These are phyloP conservation scores for Ziziphus jujuba DNA, from an alignment of 306 rosid species.

Conservation along the genomic window DNA sequence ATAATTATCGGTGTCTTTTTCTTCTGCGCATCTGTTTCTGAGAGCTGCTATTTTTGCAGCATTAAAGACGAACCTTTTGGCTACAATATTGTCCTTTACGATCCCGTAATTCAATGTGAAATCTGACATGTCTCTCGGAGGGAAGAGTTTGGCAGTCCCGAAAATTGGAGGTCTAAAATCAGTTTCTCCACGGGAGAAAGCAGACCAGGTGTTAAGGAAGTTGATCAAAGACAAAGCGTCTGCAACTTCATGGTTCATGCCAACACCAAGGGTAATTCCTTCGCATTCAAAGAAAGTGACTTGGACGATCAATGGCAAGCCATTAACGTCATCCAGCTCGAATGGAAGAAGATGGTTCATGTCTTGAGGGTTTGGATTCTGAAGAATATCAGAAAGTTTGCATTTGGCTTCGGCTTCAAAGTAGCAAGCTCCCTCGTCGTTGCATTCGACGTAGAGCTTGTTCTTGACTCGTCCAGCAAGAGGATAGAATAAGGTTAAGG, in stretches of 20 bases:
- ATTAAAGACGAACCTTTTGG: constrained; percentile 29
- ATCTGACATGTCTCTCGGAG: constrained; percentile 24
- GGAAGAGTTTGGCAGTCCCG: constrained; percentile 31
- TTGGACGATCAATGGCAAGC: constrained; percentile 19
- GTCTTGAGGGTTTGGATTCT: neutral
- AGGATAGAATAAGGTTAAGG: too few species aligned
- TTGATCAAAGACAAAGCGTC: constrained; percentile 28
- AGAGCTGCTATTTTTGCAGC: constrained; percentile 13
- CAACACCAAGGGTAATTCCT: constrained; percentile 25
- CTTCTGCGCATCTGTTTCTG: constrained; percentile 6
- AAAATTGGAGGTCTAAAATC: neutral
- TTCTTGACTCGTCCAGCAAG: too few species aligned
- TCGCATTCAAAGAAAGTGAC: constrained; percentile 31
- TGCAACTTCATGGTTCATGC: constrained; percentile 35
- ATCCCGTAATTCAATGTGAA: neutral
- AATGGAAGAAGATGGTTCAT: constrained; percentile 1
- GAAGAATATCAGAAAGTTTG: neutral
- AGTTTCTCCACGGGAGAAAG: constrained; percentile 3
- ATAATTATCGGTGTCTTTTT: neutral
- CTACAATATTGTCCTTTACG: constrained; percentile 14
- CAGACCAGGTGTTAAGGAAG: constrained; percentile 33
- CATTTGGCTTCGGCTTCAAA: constrained; percentile 15
- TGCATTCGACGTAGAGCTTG: constrained; percentile 35
- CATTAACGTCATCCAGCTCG: neutral
- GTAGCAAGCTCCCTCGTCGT: constrained; percentile 27